phyloP scores from a whole-genome alignment of 768 basidiomycete species.

The Boletales sp. region DNA sequence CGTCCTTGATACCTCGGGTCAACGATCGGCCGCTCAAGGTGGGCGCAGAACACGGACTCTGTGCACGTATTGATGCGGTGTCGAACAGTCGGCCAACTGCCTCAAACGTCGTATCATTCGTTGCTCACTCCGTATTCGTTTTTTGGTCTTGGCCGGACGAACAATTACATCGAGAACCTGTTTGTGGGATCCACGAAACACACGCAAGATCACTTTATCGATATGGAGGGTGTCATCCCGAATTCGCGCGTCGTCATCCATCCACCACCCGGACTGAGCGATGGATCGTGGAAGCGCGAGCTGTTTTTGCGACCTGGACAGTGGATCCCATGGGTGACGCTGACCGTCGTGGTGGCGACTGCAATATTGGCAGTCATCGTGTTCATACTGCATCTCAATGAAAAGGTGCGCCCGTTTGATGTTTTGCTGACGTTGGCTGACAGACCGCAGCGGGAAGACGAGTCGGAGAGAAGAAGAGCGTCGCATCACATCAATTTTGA shows the following conservation, averaged over 20 bases:
- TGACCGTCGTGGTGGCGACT: conserved; percentile 75
- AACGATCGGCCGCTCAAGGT: conserved; percentile 89
- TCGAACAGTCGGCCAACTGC: conserved; percentile 79
- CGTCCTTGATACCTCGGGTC: conserved; percentile 86
- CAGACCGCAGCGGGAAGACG: conserved; percentile 77
- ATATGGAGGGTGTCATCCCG: conserved; percentile 95
- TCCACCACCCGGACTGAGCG: conserved; percentile 57
- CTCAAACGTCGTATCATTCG: conserved; percentile 90
- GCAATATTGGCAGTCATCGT: conserved; percentile 76
- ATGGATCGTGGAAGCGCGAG: conserved; percentile 73
- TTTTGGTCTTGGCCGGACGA: conserved; percentile 95
- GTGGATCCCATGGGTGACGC: conserved; percentile 98
- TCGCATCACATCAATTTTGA: conserved; percentile 99
- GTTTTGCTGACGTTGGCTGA: conserved; percentile 3
- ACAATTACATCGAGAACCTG: conserved; percentile 99
- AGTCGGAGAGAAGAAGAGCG: conserved; percentile 79
- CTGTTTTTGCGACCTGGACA: conserved; percentile 91
- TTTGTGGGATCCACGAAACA: conserved; percentile 92
- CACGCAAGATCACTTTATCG: conserved; percentile 68
- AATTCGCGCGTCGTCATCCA: conserved; percentile 97
- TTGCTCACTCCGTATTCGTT: conserved; percentile 91
- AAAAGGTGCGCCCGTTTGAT: conserved; percentile 62
- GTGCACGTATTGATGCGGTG: conserved; percentile 1
- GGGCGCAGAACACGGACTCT: conserved; percentile 6
- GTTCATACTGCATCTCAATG: conserved; percentile 82